These are phyloP conservation scores for Geranomyces michiganensis DNA, from an alignment of 192 early-diverging fungal species.

Conservation along the genomic window DNA sequence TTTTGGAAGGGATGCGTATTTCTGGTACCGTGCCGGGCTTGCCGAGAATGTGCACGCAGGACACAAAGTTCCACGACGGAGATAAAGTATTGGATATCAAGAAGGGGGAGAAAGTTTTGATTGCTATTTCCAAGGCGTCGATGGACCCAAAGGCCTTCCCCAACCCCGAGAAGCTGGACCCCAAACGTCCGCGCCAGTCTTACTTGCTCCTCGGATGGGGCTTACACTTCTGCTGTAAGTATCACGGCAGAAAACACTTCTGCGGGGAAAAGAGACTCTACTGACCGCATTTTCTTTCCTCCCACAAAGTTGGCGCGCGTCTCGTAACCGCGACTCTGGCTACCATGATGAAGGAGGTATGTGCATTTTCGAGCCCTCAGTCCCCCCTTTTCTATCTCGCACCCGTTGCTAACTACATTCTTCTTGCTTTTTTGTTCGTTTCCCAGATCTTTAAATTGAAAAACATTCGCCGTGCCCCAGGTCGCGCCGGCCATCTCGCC, in stretches of 20 bases:
- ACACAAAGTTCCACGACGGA: conserved; percentile 9
- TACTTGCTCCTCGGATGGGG: conserved; percentile 8
- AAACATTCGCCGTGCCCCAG: conserved; percentile 8
- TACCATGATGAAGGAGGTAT: conserved; percentile 17
- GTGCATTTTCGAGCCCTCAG: not conserved
- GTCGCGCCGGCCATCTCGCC: conserved; percentile 2
- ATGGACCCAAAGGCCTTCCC: conserved; percentile 18
- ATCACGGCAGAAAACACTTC: no score
- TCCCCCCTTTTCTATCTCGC: no score
- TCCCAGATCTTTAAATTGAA: conserved; percentile 15
- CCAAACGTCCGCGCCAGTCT: not conserved
- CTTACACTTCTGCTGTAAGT: conserved; percentile 13
- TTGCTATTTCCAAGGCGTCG: conserved; percentile 4
- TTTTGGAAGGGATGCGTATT: conserved; percentile 14
- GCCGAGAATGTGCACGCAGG: not conserved
- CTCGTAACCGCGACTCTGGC: conserved; percentile 6
- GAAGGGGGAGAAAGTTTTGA: not conserved
- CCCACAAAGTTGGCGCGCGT: conserved; percentile 2
- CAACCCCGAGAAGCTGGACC: conserved; percentile 15
- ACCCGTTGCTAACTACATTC: not conserved
- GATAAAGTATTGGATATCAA: not conserved
- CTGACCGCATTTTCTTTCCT: not conserved
- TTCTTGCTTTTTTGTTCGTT: no score
- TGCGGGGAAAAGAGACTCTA: no score
- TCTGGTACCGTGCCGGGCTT: conserved; percentile 1